phyloP scores from a whole-genome alignment of 805 yeast species.

The Wickerhamomyces bovis region DNA sequence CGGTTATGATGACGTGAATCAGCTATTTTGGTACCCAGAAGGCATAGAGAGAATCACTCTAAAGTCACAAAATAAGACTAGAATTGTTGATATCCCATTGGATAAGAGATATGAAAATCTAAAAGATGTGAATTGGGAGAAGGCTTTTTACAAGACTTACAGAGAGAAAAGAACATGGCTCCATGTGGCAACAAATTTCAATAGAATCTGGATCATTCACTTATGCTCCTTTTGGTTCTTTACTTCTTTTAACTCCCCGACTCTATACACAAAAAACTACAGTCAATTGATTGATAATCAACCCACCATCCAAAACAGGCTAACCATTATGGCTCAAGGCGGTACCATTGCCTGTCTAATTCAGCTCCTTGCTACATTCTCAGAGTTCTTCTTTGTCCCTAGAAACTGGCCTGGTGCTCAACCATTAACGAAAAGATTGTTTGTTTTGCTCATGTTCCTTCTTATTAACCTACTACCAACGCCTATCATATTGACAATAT shows the following conservation, averaged over 20 bases:
- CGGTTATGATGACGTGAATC: slow-evolving; percentile 89
- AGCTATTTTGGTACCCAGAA: slow-evolving; percentile 76
- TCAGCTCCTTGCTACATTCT: slow-evolving; percentile 48
- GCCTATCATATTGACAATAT: slow-evolving; percentile 40
- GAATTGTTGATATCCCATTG: slow-evolving; percentile 46
- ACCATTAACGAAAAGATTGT: slow-evolving; percentile 44
- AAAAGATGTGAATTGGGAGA: slow-evolving; percentile 55
- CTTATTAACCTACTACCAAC: slow-evolving; percentile 46
- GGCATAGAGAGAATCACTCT: slow-evolving; percentile 59
- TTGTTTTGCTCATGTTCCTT: slow-evolving; percentile 37
- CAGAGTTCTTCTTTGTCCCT: slow-evolving; percentile 63
- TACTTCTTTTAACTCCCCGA: slow-evolving; percentile 63
- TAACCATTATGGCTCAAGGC: slow-evolving; percentile 59
- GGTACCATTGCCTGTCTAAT: slow-evolving; percentile 59
- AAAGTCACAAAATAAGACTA: slow-evolving; percentile 30
- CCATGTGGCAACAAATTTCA: slow-evolving; percentile 68
- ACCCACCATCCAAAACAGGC: slow-evolving; percentile 51
- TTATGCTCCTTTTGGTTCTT: slow-evolving; percentile 73
- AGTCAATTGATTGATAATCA: slow-evolving; percentile 46
- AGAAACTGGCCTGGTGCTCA: slow-evolving; percentile 69
- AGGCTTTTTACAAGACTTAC: slow-evolving; percentile 68
- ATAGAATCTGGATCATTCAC: slow-evolving; percentile 76
- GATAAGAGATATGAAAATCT: slow-evolving; percentile 48
- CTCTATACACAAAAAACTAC: slow-evolving; percentile 59
- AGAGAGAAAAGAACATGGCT: slow-evolving; percentile 71